These are phyloP conservation scores for Sporothrix inflata DNA, from an alignment of 2,329 filamentous ascomycete genomes.

Conservation along the genomic window DNA sequence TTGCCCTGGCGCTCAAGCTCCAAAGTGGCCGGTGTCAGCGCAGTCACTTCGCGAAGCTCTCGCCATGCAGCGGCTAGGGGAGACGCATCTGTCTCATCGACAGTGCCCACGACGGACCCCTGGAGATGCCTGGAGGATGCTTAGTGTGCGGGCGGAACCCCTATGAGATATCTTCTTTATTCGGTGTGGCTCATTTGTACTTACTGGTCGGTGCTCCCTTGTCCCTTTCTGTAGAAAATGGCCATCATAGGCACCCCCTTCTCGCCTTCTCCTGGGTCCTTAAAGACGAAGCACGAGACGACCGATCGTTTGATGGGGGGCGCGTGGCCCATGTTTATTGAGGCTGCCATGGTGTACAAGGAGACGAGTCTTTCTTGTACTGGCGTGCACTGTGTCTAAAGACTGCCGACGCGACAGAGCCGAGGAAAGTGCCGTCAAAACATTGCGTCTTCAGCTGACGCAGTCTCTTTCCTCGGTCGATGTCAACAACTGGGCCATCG, in stretches of 20 bases:
- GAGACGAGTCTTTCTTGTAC: neutral
- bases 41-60: constrained; percentile 66
- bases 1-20: constrained; percentile 60
- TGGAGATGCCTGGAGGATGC: constrained; percentile 52
- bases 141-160: neutral
- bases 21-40: constrained; percentile 51
- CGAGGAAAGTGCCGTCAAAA: neutral
- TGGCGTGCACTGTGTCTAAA: neutral
- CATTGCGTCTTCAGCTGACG: neutral
- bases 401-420: neutral
- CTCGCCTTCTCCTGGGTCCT: neutral
- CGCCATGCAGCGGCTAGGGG: constrained; percentile 63
- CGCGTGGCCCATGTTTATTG: neutral
- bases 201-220: neutral
- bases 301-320: neutral
- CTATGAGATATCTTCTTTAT: too few relatives aligned
- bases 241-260: neutral
- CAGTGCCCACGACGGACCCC: constrained; percentile 64
- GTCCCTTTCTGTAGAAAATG: neutral
- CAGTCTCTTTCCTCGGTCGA: neutral
- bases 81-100: constrained; percentile 56
- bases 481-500: neutral
- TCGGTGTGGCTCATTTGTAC: neutral
- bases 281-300: neutral
- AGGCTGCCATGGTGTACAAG: neutral